Conservation (phyloP, 164 flowering plant species). For the Piper longum region DNA sequence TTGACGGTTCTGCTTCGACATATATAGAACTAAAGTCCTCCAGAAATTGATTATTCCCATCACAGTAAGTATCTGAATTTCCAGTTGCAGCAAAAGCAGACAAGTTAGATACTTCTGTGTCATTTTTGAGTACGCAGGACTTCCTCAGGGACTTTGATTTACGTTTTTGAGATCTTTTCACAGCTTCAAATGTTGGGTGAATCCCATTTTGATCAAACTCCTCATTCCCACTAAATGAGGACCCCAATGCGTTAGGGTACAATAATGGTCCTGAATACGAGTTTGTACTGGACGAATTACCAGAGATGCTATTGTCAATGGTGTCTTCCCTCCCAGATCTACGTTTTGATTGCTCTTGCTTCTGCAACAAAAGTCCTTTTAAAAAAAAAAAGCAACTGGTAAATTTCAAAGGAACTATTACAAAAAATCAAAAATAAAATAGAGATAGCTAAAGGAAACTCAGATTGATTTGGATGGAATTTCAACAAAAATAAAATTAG, state of each 20-base stretch:
- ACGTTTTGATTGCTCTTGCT: slow-evolving; percentile 34
- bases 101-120: slow-evolving; percentile 27
- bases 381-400: neutral
- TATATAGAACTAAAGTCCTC: slow-evolving; percentile 16
- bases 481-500: neutral
- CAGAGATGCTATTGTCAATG: too few species aligned
- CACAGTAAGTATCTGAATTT: slow-evolving; percentile 21
- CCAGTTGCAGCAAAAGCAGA: slow-evolving; percentile 43
- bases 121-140: slow-evolving; percentile 26
- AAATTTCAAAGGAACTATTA: neutral
- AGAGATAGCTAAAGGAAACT: neutral
- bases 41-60: slow-evolving; percentile 22
- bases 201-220: slow-evolving; percentile 13
- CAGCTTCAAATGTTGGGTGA: slow-evolving; percentile 8
- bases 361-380: slow-evolving; percentile 18
- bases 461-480: neutral
- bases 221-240: slow-evolving; percentile 9
- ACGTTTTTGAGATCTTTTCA: slow-evolving; percentile 8
- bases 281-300: slow-evolving; percentile 14
- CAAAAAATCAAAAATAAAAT: neutral
- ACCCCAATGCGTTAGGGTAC: slow-evolving; percentile 14
- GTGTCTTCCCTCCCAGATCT: slow-evolving; percentile 34
- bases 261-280: slow-evolving; percentile 23
- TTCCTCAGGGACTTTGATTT: slow-evolving; percentile 30
- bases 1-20: slow-evolving; percentile 24